Evolutionary conservation across 768 basidiomycete genomes (phyloP).

Genomic region (Suillus luteus): DNA sequence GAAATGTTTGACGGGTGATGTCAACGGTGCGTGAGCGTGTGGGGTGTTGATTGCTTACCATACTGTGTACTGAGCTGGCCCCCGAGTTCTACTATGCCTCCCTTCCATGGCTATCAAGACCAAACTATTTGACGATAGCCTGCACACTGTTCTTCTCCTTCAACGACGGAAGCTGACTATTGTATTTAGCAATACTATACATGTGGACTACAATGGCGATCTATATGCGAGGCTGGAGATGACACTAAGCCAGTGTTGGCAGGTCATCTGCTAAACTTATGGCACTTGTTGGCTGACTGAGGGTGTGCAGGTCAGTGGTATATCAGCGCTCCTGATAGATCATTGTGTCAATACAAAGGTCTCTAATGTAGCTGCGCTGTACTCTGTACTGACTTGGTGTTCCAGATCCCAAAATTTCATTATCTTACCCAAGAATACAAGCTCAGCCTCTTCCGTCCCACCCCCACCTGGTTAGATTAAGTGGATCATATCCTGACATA

Average conservation of each 20-base stretch:
- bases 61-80: background rate
- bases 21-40: background rate
- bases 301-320: no score
- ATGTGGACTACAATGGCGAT: background rate
- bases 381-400: no score
- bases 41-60: background rate
- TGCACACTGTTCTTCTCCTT: background rate
- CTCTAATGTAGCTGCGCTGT: no score
- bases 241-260: no score
- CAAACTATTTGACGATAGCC: background rate
- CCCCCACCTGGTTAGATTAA: no score
- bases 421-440: no score
- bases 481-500: no score
- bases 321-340: no score
- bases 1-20: background rate
- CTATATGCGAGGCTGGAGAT: background rate
- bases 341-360: no score
- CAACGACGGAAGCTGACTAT: background rate
- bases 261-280: background rate
- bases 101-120: background rate
- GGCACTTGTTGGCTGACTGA: background rate
- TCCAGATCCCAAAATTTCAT: no score
- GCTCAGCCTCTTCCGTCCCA: no score
- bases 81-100: background rate
- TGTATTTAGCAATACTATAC: background rate